Conservation (phyloP, 1,284 basidiomycete species). For the Pholiota adiposa region DNA sequence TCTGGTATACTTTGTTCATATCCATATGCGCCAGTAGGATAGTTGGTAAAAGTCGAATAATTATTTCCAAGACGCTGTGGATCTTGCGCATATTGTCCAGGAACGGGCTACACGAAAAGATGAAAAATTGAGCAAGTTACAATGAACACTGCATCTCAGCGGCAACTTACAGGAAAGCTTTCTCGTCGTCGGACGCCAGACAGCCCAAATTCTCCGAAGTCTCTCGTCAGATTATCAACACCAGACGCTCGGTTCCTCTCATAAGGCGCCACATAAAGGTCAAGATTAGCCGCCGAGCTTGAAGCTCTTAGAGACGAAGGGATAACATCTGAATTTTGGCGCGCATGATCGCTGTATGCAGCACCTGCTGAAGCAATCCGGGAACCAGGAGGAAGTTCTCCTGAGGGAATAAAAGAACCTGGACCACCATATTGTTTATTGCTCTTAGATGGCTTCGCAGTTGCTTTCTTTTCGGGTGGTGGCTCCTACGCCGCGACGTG, state of each 20-base stretch:
- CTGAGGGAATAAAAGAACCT: conserved; percentile 70
- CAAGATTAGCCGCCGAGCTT: conserved; percentile 59
- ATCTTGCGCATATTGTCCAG: conserved; percentile 39
- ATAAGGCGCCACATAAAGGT: conserved; percentile 79
- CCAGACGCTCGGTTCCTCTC: conserved; percentile 46
- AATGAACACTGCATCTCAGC: conserved; percentile 26
- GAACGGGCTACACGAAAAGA: conserved; percentile 35
- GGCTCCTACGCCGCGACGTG: conserved; percentile 55
- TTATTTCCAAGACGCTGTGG: conserved; percentile 25
- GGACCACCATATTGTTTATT: conserved; percentile 76
- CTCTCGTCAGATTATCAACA: conserved; percentile 58
- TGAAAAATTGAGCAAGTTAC: conserved; percentile 17
- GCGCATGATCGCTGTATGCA: conserved; percentile 39
- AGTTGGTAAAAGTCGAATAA: conserved; percentile 18
- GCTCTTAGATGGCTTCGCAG: conserved; percentile 51
- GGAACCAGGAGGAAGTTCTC: conserved; percentile 39
- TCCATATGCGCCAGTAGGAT: conserved; percentile 16
- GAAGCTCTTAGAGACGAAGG: conserved; percentile 65
- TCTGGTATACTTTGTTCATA: conserved; percentile 36
- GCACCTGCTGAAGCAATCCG: conserved; percentile 42
- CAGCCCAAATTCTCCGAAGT: conserved; percentile 71
- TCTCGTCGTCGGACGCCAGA: conserved; percentile 52
- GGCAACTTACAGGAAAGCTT: conserved; percentile 63
- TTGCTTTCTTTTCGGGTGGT: conserved; percentile 68
- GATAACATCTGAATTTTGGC: conserved; percentile 49